Base-by-base conservation (phyloP, 768 basidiomycete genomes). In the Leccinum incarnatum region DNA sequence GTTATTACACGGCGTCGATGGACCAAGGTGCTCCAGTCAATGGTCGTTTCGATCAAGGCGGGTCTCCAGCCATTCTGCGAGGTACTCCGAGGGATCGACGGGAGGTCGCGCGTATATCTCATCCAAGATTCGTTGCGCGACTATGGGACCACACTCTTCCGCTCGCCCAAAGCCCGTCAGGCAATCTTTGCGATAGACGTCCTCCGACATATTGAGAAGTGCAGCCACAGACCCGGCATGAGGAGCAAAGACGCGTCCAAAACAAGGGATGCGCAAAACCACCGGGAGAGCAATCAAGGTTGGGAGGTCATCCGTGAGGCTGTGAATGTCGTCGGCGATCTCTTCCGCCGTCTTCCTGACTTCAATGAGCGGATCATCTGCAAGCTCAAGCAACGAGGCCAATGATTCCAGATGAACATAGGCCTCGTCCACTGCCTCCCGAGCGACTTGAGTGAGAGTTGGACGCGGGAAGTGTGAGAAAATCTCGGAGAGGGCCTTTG, bases 351-450 rank as follows among this genome's bases (percentile, higher is more conserved):
- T 58, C 52, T 65, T 71, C 29, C 65, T 59, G n/a, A 42, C 51
- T 29, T 30, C 56, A 46, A 64, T 66, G 21, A 65, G 58, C 5
- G 76, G 78, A 37, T 74, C 60, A 27, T 67, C 73, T 15, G 80
- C 76, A 15, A 77, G 77, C 58, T 87, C 86, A 14, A 91, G 75
- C 27, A 91, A 77, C 10, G 78, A 74, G 15, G 76, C 75, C 17
- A 93, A 72, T 21, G 83, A 80, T 63, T 78, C 74, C 27, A 93
- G 74, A 15, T 84, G 87, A 55, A 81, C 82, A 63, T 88, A 85
- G 2, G 88, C 91, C 66, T 92, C 91, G 55, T 88, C 86, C 10
- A 93, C 89, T 5, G 89, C 91, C 69, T 93, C 91, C 42, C 80
- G 78, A n/a, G 91, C 91, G 9, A 89, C 71, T 25, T 75, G 76